Base-by-base conservation (phyloP, 108 stramenopile genomes). In the Cyclostephanos tholiformis region DNA sequence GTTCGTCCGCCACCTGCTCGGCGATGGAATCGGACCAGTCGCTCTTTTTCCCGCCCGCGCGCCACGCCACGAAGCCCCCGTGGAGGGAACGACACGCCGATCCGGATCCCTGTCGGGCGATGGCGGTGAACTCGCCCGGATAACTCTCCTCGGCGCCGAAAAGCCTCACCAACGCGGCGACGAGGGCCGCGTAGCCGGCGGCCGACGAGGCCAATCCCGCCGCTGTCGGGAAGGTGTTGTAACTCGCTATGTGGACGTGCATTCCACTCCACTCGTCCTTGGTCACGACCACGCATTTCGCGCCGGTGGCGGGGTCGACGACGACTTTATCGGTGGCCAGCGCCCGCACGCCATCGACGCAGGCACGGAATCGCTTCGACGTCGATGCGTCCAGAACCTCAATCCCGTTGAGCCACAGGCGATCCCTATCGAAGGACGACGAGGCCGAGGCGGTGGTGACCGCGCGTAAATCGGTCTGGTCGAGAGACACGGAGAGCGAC, bases 21-120 rank as follows among this genome's bases (percentile, higher is more conserved):
- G 98, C 98, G 62, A 94, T 74, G 66, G 92, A 94, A 85, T 99
- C 96, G 12, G 69, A 59, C 83, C 95, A 97, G 66, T 95, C 92
- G 25, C 63, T 72, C 49, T 69, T 51, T 11, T 68, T 58, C 7
- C 71, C 79, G 3, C 97, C 97, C 76, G 83, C 85, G 22, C 88
- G 83, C 99, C 99, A 99, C 17, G 92, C 90, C 23, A 98, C 99
- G 71, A 98, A 97, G 11, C 99, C 98, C n/a, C 98, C 98, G 72
- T 95, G 95, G 26, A 99, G 73, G 66, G 90, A 91, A 26, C 98
- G 92, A 73, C 97, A 97, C 17, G 98, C 97, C 52, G 87, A 88
- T 67, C 98, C 98, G 56, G 85, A 87, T 43, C 98, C 98, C 76
- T 95, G 95, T 44, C 98, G 83, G 17, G 98, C 98, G 69, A 98